Evolutionary conservation across 2,329 filamentous ascomycete genomes (phyloP), one percentile per base, ranked within the genome.

Genomic region (Colletotrichum sansevieriae): DNA sequence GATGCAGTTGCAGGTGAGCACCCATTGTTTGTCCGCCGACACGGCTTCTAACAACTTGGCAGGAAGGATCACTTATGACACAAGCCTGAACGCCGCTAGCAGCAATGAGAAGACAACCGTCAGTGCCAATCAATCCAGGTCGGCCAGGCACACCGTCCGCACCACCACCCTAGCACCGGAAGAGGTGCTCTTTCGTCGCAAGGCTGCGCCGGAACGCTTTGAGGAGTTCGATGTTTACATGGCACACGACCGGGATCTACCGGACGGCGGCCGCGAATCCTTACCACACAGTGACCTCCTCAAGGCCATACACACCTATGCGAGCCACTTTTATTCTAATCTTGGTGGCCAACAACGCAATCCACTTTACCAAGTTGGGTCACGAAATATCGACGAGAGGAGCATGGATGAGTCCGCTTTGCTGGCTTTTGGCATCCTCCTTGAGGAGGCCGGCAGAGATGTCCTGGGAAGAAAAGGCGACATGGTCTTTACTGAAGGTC

Each of bases 351-450:
- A 68, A 60, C 52, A 46, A 59, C 56, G 55, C 41, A 41, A 37
- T 59, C 25, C 55, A 7, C 20, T 47, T 18, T 70, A 69, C 54
- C 60, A 71, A 33, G 69, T 73, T n/a, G 72, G 70, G 37, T 65
- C 71, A 8, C 72, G 75, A 35, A 77, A 76, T 60, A 73, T 85
- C 43, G 83, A 87, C 68, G 84, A 87, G 75, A 77, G 84, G 71
- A 92, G 88, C 77, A 88, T 95, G 87, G 91, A 95, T 75, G 92
- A 93, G 80, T 93, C 91, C 13, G 92, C 92, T 4, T 82, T 95
- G 66, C 80, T 95, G 62, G 91, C 92, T 1, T 83, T 95, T 74
- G 92, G 92, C 1, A 88, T 95, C 56, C 78, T 95, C 65, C 80
- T 95, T 47, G 92, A 95, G 78, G 92, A 95, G 78, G 86, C 88